A percentile compares a stretch with the other conserved stretches of the same genome.
Evolutionary conservation across 2,329 filamentous ascomycete genomes (phyloP).

Genomic region (Mycocentrospora acerina): DNA sequence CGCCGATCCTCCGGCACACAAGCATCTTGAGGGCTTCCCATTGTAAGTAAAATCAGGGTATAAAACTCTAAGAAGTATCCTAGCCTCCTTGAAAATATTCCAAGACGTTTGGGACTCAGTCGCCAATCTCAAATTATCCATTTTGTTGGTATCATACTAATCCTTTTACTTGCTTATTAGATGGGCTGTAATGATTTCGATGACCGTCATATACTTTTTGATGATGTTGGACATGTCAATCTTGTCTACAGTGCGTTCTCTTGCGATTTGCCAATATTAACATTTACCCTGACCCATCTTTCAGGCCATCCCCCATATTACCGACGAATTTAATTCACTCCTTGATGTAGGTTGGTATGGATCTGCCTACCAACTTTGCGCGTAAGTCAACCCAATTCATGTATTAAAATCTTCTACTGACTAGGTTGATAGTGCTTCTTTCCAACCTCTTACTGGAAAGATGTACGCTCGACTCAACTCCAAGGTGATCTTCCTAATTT

Average conservation of each 20-base stretch:
- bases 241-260: conserved; percentile 13
- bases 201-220: conserved; percentile 10
- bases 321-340: conserved; percentile 18
- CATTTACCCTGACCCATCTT: background rate
- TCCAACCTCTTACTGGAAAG: conserved; percentile 19
- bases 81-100: no score
- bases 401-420: background rate
- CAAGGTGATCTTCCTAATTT: conserved; percentile 7
- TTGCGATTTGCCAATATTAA: background rate
- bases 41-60: no score
- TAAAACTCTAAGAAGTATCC: no score
- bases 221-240: conserved; percentile 20
- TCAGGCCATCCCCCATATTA: conserved; percentile 20
- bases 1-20: no score
- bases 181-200: conserved; percentile 3
- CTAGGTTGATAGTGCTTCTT: conserved; percentile 1
- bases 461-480: conserved; percentile 13
- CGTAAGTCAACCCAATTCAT: conserved; percentile 5
- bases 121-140: no score
- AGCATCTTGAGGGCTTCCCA: no score
- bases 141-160: no score
- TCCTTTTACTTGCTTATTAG: background rate
- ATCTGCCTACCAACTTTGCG: conserved; percentile 43
- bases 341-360: conserved; percentile 24
- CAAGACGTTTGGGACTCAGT: no score